Base-by-base conservation (phyloP, 768 basidiomycete genomes). In the Tylopilus rubrobrunneus region DNA sequence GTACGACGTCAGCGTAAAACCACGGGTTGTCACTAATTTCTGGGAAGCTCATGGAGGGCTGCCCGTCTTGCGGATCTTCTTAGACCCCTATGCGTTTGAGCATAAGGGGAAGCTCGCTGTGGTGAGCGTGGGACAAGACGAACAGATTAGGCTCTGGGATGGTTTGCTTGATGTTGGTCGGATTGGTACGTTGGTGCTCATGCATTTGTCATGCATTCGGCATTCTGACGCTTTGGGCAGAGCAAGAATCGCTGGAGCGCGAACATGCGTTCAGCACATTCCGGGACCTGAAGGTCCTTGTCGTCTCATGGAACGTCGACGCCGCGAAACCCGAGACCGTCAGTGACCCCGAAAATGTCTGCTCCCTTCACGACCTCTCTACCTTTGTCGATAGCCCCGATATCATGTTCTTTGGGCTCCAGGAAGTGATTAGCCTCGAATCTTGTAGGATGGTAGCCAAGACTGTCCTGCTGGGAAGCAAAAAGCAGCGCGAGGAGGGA, bases 361-460 rank as follows among this genome's bases (percentile, higher is more conserved):
- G 76, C 52, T 94, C 98, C 75, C 73, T 99, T n/a, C 74, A 80
- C n/a, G 80, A 92, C 21, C 83, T 81, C 2, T 74, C 98, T 11
- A 75, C 69, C 5, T 88, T 85, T 62, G 84, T 87, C 36, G 84
- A 89, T 12, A 62, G 71, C 11, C 90, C 96, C 3, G 95, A 98
- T 58, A 86, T 98, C 61, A 87, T 99, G 58, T 81, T 84, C 5
- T 96, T 99, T 62, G 94, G 94, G 2, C 88, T 98, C 70, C 96
- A 99, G 70, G 96, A 98, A 71, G 81, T 98, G 37, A 92, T 99
- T 56, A 93, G 97, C 66, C 81, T 99, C n/a, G 94, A 97, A 60
- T 86, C 83, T 58, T 84, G 92, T 56, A 93, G 86, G 72, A 85
- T 98, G 76, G 86, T 88, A 1, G 96, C 96, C 62, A 95, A 97